Percentiles rank a stretch among this genome's conserved stretches.
Evolutionary conservation across 257 asterid genomes (phyloP).

Genomic region (Solanum okadae): DNA sequence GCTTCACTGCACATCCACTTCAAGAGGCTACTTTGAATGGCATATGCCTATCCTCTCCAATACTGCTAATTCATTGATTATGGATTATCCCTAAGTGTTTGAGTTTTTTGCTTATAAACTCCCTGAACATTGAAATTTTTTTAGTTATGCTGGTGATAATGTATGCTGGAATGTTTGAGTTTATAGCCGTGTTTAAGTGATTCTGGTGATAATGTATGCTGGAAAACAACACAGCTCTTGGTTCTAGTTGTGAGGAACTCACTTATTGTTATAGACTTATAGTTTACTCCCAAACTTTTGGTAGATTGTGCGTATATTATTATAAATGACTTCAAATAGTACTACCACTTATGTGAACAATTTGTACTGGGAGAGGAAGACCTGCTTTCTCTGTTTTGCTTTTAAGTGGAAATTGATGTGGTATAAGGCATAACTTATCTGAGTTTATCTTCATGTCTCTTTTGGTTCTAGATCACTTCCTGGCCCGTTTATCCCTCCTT

Average conservation of each 20-base stretch:
- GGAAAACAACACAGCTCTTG: neutral
- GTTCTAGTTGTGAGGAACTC: neutral
- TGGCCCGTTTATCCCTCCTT: neutral
- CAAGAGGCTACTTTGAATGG: neutral
- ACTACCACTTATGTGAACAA: neutral
- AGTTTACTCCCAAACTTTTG: neutral
- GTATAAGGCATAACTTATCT: neutral
- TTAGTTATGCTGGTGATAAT: neutral
- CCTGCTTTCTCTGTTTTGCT: neutral
- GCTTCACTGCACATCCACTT: neutral
- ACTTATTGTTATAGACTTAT: neutral
- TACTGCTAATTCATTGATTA: neutral
- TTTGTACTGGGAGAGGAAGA: neutral
- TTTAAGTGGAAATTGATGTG: neutral
- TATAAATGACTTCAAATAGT: neutral
- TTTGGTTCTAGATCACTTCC: neutral
- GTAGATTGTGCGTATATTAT: neutral
- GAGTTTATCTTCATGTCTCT: neutral
- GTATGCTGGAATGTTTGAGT: neutral
- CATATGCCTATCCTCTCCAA: neutral
- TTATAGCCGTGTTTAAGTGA: neutral
- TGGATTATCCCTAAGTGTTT: neutral
- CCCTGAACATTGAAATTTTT: neutral
- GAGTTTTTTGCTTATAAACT: neutral
- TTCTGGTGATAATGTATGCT: neutral